Evolutionary conservation across 768 basidiomycete genomes (phyloP), one percentile per base, ranked within the genome.

Genomic region (Piloderma croceum): DNA sequence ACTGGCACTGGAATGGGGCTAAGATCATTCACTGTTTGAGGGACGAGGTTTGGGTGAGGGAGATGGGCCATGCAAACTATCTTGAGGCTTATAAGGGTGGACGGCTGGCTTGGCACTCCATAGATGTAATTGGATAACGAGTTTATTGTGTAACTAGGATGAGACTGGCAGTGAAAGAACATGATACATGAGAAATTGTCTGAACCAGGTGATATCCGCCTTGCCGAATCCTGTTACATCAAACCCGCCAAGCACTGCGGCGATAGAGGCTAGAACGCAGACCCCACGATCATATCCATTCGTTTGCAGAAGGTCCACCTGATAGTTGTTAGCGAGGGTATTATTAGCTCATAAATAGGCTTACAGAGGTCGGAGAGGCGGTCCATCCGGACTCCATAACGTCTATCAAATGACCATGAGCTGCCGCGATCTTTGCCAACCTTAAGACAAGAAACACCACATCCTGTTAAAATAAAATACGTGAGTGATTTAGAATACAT

Each of bases 261-360:
- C 48, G 10, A 57, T 57, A 7, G 22, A 24, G 6, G 51, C 48
- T 12, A 54, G 31, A 13, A 57, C 54, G 53, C 56, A 59, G 9
- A 59, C 18, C 3, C 56, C 56, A 38, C 58, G 57, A 31, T 50
- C 50, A 23, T 45, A 33, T n/a, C 42, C 24, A 24, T 52, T 54
- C 18, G 34, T 36, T 49, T 29, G 27, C 27, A 29, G 27, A 9
- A 29, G 9, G 10, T 15, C 15, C 9, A 29, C 10, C 9, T 29
- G 9, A 15, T 29, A 29, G 27, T 9, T 9, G 27, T 15, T 15
- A 29, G 15, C 15, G 10, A 29, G 27, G 10, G 15, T 15, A 29
- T 9, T 9, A 15, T 29, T 9, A 29, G 10, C 9, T 15, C 10
- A 29, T 29, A 29, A 29, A 9, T 29, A 9, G 27, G 15, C 27